phyloP scores from a whole-genome alignment of 1,284 basidiomycete species.

The Cerioporus squamosus region DNA sequence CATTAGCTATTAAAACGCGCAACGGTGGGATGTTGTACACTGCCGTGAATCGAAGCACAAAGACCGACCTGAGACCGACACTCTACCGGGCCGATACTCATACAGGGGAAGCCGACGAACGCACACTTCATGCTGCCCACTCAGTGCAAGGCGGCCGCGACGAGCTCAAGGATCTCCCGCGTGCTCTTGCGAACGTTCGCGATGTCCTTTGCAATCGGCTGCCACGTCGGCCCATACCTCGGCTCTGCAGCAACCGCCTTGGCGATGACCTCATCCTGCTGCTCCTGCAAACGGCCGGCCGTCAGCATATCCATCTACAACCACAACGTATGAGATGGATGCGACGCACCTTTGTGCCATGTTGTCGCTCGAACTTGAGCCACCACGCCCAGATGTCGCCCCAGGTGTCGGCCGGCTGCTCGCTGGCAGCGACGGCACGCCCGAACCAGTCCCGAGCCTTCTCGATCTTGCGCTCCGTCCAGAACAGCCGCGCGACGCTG shows the following conservation, averaged over 20 bases:
- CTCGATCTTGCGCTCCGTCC: slow-evolving; percentile 92
- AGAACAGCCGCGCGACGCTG: slow-evolving; percentile 92
- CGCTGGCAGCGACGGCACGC: slow-evolving; percentile 73
- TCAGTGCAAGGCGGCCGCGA: slow-evolving; percentile 60
- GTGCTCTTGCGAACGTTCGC: slow-evolving; percentile 70
- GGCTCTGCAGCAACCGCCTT: slow-evolving; percentile 80
- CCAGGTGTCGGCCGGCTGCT: slow-evolving; percentile 89
- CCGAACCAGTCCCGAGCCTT: slow-evolving; percentile 96
- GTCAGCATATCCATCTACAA: slow-evolving; percentile 10
- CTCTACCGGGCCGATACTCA: too few relatives aligned
- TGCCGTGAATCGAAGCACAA: too few relatives aligned
- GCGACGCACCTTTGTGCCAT: slow-evolving; percentile 73
- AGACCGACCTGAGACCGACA: too few relatives aligned
- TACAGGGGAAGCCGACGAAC: too few relatives aligned
- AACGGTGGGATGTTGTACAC: too few relatives aligned
- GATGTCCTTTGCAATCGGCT: slow-evolving; percentile 81
- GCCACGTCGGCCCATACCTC: slow-evolving; percentile 87
- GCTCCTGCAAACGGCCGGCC: slow-evolving; percentile 55
- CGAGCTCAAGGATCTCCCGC: slow-evolving; percentile 77
- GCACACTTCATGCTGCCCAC: too few relatives aligned
- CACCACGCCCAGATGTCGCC: slow-evolving; percentile 98
- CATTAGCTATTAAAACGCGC: too few relatives aligned
- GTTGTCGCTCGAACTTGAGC: slow-evolving; percentile 92
- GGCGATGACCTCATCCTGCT: slow-evolving; percentile 71
- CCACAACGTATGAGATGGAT: slow-evolving; percentile 2